phyloP scores from a whole-genome alignment of 805 yeast species.

The Tetrapisispora pingtungensis region DNA sequence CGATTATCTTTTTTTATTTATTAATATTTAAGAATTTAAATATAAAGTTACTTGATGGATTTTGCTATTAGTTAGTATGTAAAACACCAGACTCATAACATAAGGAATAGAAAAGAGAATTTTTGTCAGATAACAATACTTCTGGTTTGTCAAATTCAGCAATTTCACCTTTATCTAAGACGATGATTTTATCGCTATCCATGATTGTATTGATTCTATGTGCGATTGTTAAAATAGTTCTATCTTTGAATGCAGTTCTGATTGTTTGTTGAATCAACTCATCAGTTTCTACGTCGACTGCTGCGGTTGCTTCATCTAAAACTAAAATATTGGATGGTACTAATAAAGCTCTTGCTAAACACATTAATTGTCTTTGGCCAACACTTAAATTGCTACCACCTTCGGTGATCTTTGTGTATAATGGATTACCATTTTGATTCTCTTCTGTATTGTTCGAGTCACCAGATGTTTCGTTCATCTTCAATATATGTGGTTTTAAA shows the following conservation, averaged over 20 bases:
- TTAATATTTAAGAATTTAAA: too few relatives aligned
- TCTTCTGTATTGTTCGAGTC: background rate
- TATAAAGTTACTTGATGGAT: background rate
- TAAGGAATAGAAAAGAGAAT: conserved; percentile 67
- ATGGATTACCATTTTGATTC: conserved; percentile 7
- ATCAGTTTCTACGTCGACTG: conserved; percentile 82
- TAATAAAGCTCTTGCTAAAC: conserved; percentile 68
- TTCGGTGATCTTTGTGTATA: conserved; percentile 48
- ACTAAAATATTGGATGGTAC: conserved; percentile 55
- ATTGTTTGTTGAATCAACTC: conserved; percentile 68
- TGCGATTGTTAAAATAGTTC: conserved; percentile 77
- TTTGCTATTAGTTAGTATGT: background rate
- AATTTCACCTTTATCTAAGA: conserved; percentile 63
- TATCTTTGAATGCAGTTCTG: conserved; percentile 59
- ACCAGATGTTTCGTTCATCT: conserved; percentile 43
- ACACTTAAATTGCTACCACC: conserved; percentile 65
- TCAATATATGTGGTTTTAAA: conserved; percentile 51
- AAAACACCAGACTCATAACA: conserved; percentile 66
- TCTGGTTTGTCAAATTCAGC: conserved; percentile 69
- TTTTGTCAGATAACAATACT: conserved; percentile 51
- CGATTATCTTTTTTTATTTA: too few relatives aligned
- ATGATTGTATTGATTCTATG: conserved; percentile 75
- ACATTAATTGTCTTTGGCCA: conserved; percentile 73
- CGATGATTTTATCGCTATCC: conserved; percentile 71
- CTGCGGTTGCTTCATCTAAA: conserved; percentile 82